Percentiles rank a stretch among this genome's conserved stretches.
These are phyloP conservation scores for Chlorella sp. DNA, from an alignment of 139 green algal species.

Conservation along the genomic window DNA sequence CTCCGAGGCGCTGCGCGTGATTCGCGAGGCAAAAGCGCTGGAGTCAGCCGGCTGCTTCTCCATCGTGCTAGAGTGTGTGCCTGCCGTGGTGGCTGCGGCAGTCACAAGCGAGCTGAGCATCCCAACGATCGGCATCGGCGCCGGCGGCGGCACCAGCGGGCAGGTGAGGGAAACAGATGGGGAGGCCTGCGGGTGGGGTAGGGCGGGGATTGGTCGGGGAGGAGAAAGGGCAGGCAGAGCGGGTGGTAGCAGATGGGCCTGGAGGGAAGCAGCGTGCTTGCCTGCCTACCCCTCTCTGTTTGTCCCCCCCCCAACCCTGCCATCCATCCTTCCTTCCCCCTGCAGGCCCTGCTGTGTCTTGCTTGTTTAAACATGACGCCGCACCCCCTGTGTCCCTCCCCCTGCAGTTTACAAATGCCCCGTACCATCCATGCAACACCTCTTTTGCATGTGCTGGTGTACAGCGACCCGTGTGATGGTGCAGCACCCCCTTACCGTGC, in stretches of 20 bases:
- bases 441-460: neutral
- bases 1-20: constrained; percentile 73
- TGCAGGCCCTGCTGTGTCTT: too few relatives aligned
- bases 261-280: neutral
- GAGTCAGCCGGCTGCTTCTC: constrained; percentile 93
- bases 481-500: too few relatives aligned
- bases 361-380: too few relatives aligned
- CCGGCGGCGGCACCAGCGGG: constrained; percentile 81
- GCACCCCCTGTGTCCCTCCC: too few relatives aligned
- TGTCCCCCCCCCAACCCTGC: neutral
- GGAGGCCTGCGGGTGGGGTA: neutral
- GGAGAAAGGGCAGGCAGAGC: neutral
- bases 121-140: constrained; percentile 98
- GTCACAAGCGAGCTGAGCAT: constrained; percentile 86
- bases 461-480: too few relatives aligned
- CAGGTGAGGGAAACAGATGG: constrained; percentile 73
- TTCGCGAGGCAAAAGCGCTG: constrained; percentile 76
- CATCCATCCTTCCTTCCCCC: too few relatives aligned
- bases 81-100: constrained; percentile 85
- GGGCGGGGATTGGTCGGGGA: neutral
- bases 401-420: too few relatives aligned
- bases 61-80: constrained; percentile 97
- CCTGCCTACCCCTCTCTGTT: neutral
- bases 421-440: too few relatives aligned
- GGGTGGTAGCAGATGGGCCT: neutral